phyloP scores from a whole-genome alignment of 495 filamentous ascomycete species.

The Arthonia radiata region DNA sequence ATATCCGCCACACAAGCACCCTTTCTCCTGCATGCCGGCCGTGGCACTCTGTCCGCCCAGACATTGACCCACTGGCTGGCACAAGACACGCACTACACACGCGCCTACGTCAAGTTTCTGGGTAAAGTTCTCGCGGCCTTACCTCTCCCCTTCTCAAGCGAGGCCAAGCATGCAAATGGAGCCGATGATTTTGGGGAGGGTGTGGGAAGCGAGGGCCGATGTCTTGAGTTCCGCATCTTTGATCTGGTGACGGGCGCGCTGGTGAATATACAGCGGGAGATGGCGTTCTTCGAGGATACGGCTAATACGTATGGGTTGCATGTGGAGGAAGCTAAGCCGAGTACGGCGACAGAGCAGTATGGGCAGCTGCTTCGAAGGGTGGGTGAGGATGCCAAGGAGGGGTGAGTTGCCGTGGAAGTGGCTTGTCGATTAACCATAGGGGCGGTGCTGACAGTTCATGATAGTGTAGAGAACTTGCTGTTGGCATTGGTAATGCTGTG shows the following conservation, averaged over 20 bases:
- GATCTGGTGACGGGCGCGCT: slow-evolving; percentile 38
- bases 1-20: slow-evolving; percentile 34
- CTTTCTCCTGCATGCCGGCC: slow-evolving; percentile 43
- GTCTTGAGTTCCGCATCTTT: slow-evolving; percentile 5
- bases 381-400: slow-evolving; percentile 3
- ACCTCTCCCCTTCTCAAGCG: slow-evolving; percentile 11
- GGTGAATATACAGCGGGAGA: slow-evolving; percentile 38
- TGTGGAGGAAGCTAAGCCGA: slow-evolving; percentile 17
- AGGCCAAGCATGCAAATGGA: neutral
- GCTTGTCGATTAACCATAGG: slow-evolving; percentile 17
- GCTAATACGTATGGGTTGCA: slow-evolving; percentile 34
- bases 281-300: slow-evolving; percentile 41
- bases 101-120: slow-evolving; percentile 44
- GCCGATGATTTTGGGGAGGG: neutral
- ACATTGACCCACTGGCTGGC: slow-evolving; percentile 43
- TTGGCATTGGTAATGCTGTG: slow-evolving; percentile 49
- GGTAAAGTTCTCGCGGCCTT: slow-evolving; percentile 39
- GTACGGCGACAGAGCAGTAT: slow-evolving; percentile 7
- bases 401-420: slow-evolving; percentile 2
- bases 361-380: slow-evolving; percentile 11
- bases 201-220: neutral
- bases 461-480: slow-evolving; percentile 21
- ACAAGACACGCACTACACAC: slow-evolving; percentile 52
- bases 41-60: slow-evolving; percentile 29
- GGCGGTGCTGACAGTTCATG: slow-evolving; percentile 12